Percentiles rank a stretch among this genome's conserved stretches.
Conservation (phyloP, 441 rosid species). For the Flueggea neowawraea region DNA sequence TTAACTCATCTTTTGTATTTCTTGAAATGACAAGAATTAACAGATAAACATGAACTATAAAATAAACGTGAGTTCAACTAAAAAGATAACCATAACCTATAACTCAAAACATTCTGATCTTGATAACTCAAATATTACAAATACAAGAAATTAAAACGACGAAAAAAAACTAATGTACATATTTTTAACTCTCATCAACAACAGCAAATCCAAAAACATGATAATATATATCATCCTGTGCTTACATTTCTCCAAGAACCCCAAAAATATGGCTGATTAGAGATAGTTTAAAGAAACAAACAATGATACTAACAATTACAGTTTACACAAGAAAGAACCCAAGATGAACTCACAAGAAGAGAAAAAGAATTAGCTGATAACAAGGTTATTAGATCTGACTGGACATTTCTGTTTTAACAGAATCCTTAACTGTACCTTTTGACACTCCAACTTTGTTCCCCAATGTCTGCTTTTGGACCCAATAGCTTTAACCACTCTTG, state of each 20-base stretch:
- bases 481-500: constrained; percentile 61
- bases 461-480: constrained; percentile 66
- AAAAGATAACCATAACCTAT: too few species aligned
- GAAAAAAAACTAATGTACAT: too few species aligned
- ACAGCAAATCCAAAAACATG: too few species aligned
- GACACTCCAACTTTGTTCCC: constrained; percentile 83
- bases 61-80: too few species aligned
- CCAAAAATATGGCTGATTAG: background rate
- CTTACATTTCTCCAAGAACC: constrained; percentile 11
- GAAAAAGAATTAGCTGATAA: constrained; percentile 23
- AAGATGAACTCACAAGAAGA: background rate
- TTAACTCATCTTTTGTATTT: too few species aligned
- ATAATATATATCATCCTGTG: background rate
- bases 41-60: too few species aligned
- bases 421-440: constrained; percentile 66
- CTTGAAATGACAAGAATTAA: too few species aligned
- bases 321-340: constrained; percentile 7
- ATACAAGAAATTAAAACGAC: too few species aligned
- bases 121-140: too few species aligned
- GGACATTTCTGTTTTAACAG: constrained; percentile 56
- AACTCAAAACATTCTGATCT: too few species aligned
- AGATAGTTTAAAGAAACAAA: too few species aligned
- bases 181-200: too few species aligned
- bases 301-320: background rate
- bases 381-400: constrained; percentile 34